A percentile compares a stretch with the other conserved stretches of the same genome.
Evolutionary conservation across 2,329 filamentous ascomycete genomes (phyloP).

Genomic region (Lasiodiplodia citricola): DNA sequence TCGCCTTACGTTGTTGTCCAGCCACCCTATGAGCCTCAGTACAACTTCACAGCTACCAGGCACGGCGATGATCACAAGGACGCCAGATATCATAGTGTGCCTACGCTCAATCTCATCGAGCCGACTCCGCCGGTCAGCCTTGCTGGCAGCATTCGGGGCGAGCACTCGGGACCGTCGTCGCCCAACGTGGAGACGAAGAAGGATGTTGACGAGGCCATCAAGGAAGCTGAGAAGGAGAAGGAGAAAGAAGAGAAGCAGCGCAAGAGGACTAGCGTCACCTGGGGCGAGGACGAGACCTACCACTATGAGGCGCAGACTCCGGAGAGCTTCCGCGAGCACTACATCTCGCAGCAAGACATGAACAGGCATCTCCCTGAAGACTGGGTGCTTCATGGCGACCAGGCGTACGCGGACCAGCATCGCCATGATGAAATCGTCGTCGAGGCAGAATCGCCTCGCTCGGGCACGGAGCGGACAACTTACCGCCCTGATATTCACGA

Average conservation of each 20-base stretch:
- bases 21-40: conserved; percentile 45
- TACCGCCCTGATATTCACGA: conserved; percentile 34
- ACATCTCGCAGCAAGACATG: conserved; percentile 36
- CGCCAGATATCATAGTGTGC: conserved; percentile 53
- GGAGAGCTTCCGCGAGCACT: conserved; percentile 47
- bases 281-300: conserved; percentile 54
- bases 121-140: conserved; percentile 62
- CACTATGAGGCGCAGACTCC: conserved; percentile 54
- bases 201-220: conserved; percentile 26
- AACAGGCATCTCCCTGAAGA: conserved; percentile 17
- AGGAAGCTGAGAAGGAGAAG: conserved; percentile 31
- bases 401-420: neutral
- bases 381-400: conserved; percentile 13
- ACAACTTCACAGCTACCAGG: conserved; percentile 47
- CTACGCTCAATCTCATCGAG: conserved; percentile 61
- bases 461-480: conserved; percentile 36
- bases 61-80: conserved; percentile 41
- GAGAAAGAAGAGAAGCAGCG: conserved; percentile 33
- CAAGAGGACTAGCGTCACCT: conserved; percentile 48
- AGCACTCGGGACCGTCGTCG: conserved; percentile 42
- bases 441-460: conserved; percentile 42
- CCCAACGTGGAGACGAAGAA: conserved; percentile 31
- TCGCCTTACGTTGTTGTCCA: conserved; percentile 41
- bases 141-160: conserved; percentile 42
- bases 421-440: conserved; percentile 46